Evolutionary conservation across 306 rosid genomes (phyloP), one percentile per base, ranked within the genome.

Genomic region (Luffa acutangula): DNA sequence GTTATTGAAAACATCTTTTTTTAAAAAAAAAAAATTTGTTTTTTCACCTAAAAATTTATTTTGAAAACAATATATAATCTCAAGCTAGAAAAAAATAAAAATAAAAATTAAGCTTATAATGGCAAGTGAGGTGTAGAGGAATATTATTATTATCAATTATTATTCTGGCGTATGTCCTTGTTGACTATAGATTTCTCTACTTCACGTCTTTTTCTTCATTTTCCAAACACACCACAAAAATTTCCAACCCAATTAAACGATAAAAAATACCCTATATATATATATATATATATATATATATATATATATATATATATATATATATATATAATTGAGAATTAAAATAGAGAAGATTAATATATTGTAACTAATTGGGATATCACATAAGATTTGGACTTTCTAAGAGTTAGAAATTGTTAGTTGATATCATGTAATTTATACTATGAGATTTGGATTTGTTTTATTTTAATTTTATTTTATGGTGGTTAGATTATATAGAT

Each of bases 71-170:
- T 9, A 37, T 21, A n/a, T 53, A 53, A 75, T 53, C 21, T 72
- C 42, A 57, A 76, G 15, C 7, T 34, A 33, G 4, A 76, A 76
- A 76, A n/a, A 10, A 7, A 25, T 25, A 25, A 25, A 39, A 76
- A 57, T n/a, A 48, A 9, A 4, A 46, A 51, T 25, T 20, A 34
- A 57, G 10, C 69, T 20, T 77, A 57, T 56, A 57, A 77, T 77
- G 53, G 42, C 80, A 76, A 77, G 52, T 77, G 75, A 64, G 46
- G 76, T 45, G 62, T 5, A 4, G 54, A 17, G 64, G 75, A 64
- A 78, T 78, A 78, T 63, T 48, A 64, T 78, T 57, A 77, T 77
- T 37, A 58, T 58, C 41, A 54, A 57, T 37, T 41, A 54, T 77
- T 41, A 39, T 39, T 76, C 3, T 78, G 5, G 31, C 13, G 31